Conservation (phyloP, 1,139 yeast genomes). For the Tardiomyces digboiensis region DNA sequence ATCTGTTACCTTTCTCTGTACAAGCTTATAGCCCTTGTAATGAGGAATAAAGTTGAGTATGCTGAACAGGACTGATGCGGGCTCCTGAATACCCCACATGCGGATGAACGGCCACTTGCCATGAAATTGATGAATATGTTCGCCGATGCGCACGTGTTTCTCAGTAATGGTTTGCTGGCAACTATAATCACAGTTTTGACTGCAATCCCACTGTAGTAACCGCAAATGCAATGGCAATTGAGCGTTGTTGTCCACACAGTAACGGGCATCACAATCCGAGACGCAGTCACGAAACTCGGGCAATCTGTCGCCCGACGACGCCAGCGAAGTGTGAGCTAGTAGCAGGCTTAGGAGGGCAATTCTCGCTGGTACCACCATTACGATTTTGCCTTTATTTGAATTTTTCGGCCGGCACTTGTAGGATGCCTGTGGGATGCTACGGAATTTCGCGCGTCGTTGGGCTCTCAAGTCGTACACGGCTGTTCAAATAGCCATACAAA, state of each 20-base stretch:
- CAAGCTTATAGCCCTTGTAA: slow-evolving; percentile 41
- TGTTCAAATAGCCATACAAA: too few species aligned
- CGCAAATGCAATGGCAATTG: slow-evolving; percentile 38
- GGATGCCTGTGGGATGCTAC: too few species aligned
- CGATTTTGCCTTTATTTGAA: too few species aligned
- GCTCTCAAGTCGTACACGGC: too few species aligned
- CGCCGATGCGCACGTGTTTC: slow-evolving; percentile 36
- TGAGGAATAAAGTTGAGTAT: slow-evolving; percentile 74
- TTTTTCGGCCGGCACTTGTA: too few species aligned
- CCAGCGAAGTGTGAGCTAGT: slow-evolving; percentile 19
- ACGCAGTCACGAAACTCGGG: slow-evolving; percentile 61
- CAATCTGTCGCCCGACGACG: slow-evolving; percentile 73
- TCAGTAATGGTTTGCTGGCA: slow-evolving; percentile 72
- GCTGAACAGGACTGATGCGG: slow-evolving; percentile 74
- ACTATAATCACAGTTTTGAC: slow-evolving; percentile 79
- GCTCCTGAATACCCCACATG: slow-evolving; percentile 69
- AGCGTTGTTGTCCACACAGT: slow-evolving; percentile 27
- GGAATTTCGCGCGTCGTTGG: too few species aligned
- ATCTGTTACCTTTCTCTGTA: slow-evolving; percentile 18
- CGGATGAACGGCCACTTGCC: slow-evolving; percentile 96
- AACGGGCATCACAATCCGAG: slow-evolving; percentile 40
- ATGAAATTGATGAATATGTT: slow-evolving; percentile 72
- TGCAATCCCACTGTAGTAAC: slow-evolving; percentile 67
- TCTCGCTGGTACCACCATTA: background rate
- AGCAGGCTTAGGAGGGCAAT: background rate